Evolutionary conservation across 2,329 filamentous ascomycete species (phyloP).

Genomic region (Akanthomyces dipterigenus): DNA sequence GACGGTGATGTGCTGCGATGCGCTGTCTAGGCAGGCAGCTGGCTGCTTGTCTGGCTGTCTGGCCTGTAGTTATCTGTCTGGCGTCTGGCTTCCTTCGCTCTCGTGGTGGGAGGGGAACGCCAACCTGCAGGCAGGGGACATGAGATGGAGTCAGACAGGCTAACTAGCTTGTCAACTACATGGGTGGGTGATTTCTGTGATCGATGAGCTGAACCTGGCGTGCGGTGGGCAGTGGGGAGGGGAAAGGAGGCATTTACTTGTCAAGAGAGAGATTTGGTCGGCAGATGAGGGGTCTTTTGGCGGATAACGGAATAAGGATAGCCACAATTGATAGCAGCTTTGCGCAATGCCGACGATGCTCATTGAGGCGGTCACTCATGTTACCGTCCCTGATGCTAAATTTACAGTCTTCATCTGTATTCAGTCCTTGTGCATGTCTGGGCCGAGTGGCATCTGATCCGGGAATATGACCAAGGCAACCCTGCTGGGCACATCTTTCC

Average conservation of each 20-base stretch:
- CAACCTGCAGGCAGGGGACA: background rate
- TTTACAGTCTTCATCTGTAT: no score
- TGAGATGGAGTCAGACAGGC: background rate
- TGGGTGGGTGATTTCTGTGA: background rate
- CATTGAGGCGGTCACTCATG: no score
- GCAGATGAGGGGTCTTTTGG: background rate
- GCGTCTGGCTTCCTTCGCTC: no score
- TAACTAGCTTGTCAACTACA: background rate
- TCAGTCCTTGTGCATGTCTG: background rate
- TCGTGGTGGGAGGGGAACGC: background rate
- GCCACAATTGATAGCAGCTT: no score
- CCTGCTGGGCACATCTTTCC: background rate
- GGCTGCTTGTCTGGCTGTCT: no score
- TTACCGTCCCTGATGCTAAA: no score
- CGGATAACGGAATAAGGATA: background rate
- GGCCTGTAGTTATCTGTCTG: no score
- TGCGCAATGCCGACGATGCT: no score
- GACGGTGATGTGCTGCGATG: background rate
- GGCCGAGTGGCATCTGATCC: background rate
- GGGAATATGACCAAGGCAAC: background rate
- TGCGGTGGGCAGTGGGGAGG: background rate
- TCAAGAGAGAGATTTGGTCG: background rate
- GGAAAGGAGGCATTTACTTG: background rate
- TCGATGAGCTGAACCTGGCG: constrained; percentile 9
- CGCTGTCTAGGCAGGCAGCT: no score